phyloP scores from a whole-genome alignment of 345 rosid species.

The Eucalyptus marginata region DNA sequence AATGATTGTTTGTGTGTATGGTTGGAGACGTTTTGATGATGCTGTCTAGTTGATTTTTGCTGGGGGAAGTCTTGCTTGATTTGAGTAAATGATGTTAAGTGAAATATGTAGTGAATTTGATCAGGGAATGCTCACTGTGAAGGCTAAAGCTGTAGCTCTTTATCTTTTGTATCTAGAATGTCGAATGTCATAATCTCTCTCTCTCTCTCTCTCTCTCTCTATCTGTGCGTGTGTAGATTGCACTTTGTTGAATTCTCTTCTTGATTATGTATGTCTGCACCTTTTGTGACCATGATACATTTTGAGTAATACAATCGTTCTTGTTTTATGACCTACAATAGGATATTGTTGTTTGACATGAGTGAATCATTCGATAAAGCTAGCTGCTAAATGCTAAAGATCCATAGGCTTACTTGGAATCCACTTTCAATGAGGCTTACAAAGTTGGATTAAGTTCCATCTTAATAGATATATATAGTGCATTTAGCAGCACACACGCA shows the following conservation, averaged over 20 bases:
- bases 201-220: accelerated
- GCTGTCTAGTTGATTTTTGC: too few species aligned
- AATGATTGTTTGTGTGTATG: too few species aligned
- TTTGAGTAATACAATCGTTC: neutral
- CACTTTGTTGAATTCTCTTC: neutral
- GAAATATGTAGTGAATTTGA: too few species aligned
- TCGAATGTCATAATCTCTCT: neutral
- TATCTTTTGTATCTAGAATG: neutral
- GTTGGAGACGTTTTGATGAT: too few species aligned
- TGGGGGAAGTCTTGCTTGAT: too few species aligned
- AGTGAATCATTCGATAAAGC: neutral
- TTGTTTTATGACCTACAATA: neutral
- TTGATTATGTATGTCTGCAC: neutral
- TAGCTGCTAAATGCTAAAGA: neutral
- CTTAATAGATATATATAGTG: neutral
- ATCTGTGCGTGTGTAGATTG: accelerated
- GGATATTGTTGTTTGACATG: neutral
- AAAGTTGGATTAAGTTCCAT: neutral
- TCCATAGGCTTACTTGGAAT: neutral
- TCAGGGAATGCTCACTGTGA: too few species aligned
- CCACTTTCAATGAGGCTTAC: neutral
- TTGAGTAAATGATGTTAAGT: too few species aligned
- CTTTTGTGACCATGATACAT: neutral
- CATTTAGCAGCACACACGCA: neutral
- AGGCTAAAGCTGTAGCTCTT: neutral